Conservation (phyloP, 129 eudicot species). For the Chrysanthemum seticuspe region DNA sequence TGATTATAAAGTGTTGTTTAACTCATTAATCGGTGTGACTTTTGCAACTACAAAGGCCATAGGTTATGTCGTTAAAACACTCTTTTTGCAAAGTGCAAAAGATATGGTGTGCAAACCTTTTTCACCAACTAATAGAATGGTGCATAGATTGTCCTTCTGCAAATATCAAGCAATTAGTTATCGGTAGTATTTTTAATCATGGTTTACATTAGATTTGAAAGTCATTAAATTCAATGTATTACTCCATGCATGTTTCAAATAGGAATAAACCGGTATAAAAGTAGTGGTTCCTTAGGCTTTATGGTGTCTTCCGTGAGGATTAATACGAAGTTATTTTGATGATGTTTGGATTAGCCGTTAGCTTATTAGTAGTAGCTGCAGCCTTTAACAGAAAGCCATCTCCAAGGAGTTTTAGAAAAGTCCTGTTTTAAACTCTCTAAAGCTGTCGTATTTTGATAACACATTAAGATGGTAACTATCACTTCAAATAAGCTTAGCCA, state of each 20-base stretch:
- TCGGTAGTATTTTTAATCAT: neutral
- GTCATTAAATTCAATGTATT: neutral
- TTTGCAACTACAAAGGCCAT: slow-evolving; percentile 18
- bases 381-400: no score
- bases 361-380: no score
- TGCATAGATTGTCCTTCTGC: neutral
- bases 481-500: no score
- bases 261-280: neutral
- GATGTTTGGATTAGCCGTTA: no score
- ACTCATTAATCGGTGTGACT: neutral
- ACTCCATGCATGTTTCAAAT: no score
- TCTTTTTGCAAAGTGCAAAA: slow-evolving; percentile 18
- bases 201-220: neutral
- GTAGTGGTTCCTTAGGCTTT: neutral
- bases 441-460: no score
- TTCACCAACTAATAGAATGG: slow-evolving; percentile 1
- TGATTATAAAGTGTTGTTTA: slow-evolving; percentile 8
- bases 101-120: slow-evolving; percentile 17
- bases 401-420: no score
- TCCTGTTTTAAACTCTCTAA: no score
- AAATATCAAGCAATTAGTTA: neutral
- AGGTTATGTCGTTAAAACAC: slow-evolving; percentile 12
- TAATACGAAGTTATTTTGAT: neutral
- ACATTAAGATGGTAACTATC: no score
- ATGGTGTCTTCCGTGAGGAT: neutral